Evolutionary conservation across 2,329 filamentous ascomycete species (phyloP), one percentile per base, ranked within the genome.

Genomic region (Xylariomycetidae sp.): DNA sequence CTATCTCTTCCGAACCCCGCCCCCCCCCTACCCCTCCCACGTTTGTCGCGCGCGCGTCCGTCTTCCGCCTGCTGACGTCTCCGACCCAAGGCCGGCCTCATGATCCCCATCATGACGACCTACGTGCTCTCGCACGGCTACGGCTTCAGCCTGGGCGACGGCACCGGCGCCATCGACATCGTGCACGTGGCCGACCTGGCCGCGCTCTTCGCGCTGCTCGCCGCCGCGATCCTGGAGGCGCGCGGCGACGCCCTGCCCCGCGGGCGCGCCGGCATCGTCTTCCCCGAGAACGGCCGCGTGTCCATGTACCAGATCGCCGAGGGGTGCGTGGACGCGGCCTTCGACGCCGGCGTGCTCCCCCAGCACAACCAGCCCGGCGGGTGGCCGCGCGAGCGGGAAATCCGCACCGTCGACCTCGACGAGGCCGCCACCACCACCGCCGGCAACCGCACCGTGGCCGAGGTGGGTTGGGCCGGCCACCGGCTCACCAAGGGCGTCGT

Each of bases 151-250:
- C 28, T 44, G 6, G 41, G 41, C 13, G 38, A 47, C 24, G 39
- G 34, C 16, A 32, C 38, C 3, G 40, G 35, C 14, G 31, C 32
- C 14, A 38, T 47, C 20, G 43, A 35, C 25, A 35, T 29, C 29
- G 43, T 46, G 4, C 43, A 47, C 15, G 38, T 47, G 3, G 12
- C 34, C 3, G 44, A 44, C 22, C 40, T 47, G 12, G 44, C 44
- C 12, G 43, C 37, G n/a, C 25, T 46, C 4, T 47, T 44, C 29
- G 33, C 44, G 9, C 35, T 39, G 4, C 34, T 35, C 24, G 19
- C 44, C 13, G 25, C 29, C 8, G 25, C 36, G 15, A 25, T 47
- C 7, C 12, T 46, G 10, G 30, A 33, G n/a, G 22, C 25, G 12
- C 5, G 2, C 3, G 42, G 35, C 3, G 15, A 15, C 15, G 13